Evolutionary conservation across 192 early-diverging fungal genomes (phyloP), one percentile per base, ranked within the genome.

Genomic region (Mortierella alpina): DNA sequence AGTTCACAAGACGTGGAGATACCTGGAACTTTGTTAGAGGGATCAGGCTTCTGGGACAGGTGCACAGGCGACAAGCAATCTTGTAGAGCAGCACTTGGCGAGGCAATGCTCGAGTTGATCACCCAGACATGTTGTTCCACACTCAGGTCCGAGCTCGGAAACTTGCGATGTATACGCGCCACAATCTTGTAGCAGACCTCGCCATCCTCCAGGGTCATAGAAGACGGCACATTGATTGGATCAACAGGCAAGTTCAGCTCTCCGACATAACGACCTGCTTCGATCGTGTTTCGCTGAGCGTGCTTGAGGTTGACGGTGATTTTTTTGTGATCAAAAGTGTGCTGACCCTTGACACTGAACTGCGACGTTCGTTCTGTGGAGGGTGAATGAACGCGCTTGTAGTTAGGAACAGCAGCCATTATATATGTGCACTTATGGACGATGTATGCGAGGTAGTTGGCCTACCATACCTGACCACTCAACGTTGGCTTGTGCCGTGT

Each of bases 141-240:
- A 12, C 47, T 18, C 17, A 62, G 10, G 44, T 62, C 60, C n/a
- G 6, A 7, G 40, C 14, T 20, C 8, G 44, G 60, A 20, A 44
- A 44, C 44, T 48, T 62, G 8, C 60, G 40, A 46, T 10, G 44
- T 7, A 62, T 44, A 18, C 40, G 10, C 11, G 60, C 60, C 45
- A 42, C 60, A 18, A 62, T 47, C 60, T 62, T 62, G 45, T 47
- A 62, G 7, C 18, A 17, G 60, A 62, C 60, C 8, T 9, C 10
- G 22, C 44, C 60, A 6, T 62, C 8, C 41, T n/a, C 6, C 7
- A 62, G 45, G 5, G 60, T 62, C 60, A 48, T 48, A 15, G 60
- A 62, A 18, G 41, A 44, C 5, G 60, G 60, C 4, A 42, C 8
- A 1, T 18, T 44, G 5, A 45, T 15, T 44, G 45, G 41, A 45